Base-by-base conservation (phyloP, 331 rosid genomes). In the Malus hybrid region DNA sequence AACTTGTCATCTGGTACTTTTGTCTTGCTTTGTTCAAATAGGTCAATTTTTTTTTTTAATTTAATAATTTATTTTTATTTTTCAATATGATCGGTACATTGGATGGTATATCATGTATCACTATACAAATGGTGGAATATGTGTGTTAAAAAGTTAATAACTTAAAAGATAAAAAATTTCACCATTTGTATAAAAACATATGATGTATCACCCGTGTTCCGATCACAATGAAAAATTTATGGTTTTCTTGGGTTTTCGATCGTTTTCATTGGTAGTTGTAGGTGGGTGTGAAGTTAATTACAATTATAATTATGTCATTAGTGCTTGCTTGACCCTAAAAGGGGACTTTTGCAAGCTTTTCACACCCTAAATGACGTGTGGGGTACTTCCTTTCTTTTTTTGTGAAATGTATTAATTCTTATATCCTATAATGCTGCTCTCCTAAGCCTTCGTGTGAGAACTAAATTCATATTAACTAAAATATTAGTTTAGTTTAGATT, bases 191-290 rank as follows among this genome's bases (percentile, higher is more conserved):
- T 24, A 24, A 24, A 24, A 24, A 24, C 24, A 24, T 24, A 24
- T 24, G 24, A 24, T 24, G 24, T 24, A 24, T 24, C 24, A 24
- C 24, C 24, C 24, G 24, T 24, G 24, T 24, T 24, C 24, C 24
- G 24, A 24, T 24, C 24, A 24, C 48, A 12, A 7, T 42, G 7
- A 42, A 42, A 16, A 50, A 50, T 52, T 71, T 34, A 1, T 39
- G 0, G 4, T 48, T 87, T 83, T 56, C 77, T 84, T 75, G 74
- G 54, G 56, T 70, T 85, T 80, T 83, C 44, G 68, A 63, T 61
- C 83, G 27, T 82, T 86, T 84, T 87, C 87, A 57, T 77, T 18
- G 87, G 84, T 86, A 29, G 91, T 87, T 90, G 80, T 70, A 18
- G 60, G 93, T 87, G 74, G 89, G 76, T 87, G 71, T 19, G 76